These are phyloP conservation scores for Aspergillus pseudoviridinutans DNA, from an alignment of 2,329 filamentous ascomycete species.

Conservation along the genomic window DNA sequence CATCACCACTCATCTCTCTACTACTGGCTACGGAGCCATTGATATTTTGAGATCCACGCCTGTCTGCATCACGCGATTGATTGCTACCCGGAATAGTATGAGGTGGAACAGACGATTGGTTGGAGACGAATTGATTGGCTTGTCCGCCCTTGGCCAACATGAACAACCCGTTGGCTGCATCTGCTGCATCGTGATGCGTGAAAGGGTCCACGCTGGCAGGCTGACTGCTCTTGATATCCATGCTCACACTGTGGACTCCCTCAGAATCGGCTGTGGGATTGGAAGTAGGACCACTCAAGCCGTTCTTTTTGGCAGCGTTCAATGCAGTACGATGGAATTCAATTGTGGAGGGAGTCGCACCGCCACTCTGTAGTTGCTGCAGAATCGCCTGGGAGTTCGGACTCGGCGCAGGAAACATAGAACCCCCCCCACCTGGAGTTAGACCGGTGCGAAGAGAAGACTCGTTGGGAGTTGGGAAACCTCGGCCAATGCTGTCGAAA, in stretches of 20 bases:
- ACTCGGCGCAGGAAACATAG: constrained; percentile 92
- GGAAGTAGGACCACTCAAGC: constrained; percentile 41
- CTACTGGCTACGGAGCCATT: constrained; percentile 53
- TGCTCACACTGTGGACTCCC: constrained; percentile 35
- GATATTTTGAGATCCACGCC: constrained; percentile 39
- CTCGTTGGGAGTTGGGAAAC: constrained; percentile 94
- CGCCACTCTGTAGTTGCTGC: constrained; percentile 72
- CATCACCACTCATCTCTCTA: constrained; percentile 66
- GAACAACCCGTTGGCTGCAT: constrained; percentile 90
- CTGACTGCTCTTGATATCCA: constrained; percentile 42
- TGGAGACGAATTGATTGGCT: constrained; percentile 50
- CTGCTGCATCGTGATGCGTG: constrained; percentile 83
- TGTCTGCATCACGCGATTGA: constrained; percentile 43
- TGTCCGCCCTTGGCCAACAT: constrained; percentile 71
- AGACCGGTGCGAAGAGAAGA: constrained; percentile 86
- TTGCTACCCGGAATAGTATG: constrained; percentile 52
- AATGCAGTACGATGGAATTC: constrained; percentile 95
- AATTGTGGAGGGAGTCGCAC: constrained; percentile 81
- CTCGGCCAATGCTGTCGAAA: constrained; percentile 79
- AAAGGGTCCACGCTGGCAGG: constrained; percentile 61
- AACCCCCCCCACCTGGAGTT: constrained; percentile 90
- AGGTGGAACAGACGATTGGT: constrained; percentile 48
- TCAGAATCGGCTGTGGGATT: constrained; percentile 40
- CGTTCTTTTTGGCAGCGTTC: constrained; percentile 65
- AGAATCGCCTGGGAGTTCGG: constrained; percentile 82